Evolutionary conservation across 208 protist genomes (phyloP).

Genomic region (Trypanosoma brucei): DNA sequence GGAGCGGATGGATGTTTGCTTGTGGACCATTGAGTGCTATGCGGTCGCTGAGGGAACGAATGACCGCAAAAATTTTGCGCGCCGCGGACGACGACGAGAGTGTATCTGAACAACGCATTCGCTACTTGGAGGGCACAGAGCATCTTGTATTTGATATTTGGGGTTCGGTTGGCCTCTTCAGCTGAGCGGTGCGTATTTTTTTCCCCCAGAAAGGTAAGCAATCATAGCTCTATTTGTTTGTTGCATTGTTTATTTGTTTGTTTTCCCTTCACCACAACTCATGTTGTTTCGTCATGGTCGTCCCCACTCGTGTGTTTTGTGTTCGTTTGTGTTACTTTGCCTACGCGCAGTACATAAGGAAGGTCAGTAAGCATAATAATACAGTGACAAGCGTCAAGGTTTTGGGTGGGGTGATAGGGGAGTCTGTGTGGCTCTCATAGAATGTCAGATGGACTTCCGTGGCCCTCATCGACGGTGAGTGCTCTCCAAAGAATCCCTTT

Average conservation of each 20-base stretch:
- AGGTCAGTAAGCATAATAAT: no score
- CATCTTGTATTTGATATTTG: conserved; percentile 76
- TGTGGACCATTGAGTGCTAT: conserved; percentile 64
- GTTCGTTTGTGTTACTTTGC: no score
- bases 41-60: conserved; percentile 35
- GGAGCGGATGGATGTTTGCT: conserved; percentile 45
- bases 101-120: conserved; percentile 52
- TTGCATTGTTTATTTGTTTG: no score
- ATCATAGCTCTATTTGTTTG: no score
- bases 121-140: conserved; percentile 45
- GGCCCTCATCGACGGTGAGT: neutral
- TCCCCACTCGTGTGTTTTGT: no score
- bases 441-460: conserved; percentile 2
- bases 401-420: no score
- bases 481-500: conserved; percentile 10
- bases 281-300: no score
- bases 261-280: no score
- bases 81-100: conserved; percentile 72
- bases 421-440: conserved; percentile 3
- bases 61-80: conserved; percentile 44
- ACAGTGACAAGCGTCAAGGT: no score
- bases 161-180: conserved; percentile 61
- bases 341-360: no score
- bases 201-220: no score
- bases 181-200: conserved; percentile 6